A percentile compares a stretch with the other conserved stretches of the same genome.
Evolutionary conservation across 2,329 filamentous ascomycete genomes (phyloP).

Genomic region (Zalaria sp.): DNA sequence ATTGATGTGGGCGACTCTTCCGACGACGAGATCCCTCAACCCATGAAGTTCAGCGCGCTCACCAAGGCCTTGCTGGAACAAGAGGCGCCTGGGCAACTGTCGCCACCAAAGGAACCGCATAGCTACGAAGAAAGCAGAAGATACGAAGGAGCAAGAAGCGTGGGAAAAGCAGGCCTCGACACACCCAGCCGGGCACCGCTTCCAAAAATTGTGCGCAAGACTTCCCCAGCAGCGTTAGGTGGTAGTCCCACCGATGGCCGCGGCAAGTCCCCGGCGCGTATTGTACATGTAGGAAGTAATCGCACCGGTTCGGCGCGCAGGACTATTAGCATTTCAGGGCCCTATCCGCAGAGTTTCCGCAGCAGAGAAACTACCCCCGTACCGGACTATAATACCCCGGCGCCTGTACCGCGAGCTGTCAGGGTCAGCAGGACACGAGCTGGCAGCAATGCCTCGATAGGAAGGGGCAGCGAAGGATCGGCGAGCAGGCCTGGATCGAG

Average conservation of each 20-base stretch:
- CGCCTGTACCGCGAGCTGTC: constrained; percentile 16
- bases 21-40: constrained; percentile 80
- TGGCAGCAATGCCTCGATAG: constrained; percentile 21
- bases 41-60: constrained; percentile 85
- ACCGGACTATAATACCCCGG: constrained; percentile 21
- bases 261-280: constrained; percentile 18
- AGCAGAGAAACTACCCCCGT: constrained; percentile 19
- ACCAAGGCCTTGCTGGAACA: constrained; percentile 67
- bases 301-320: constrained; percentile 16
- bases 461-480: constrained; percentile 13
- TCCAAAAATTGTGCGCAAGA: constrained; percentile 21
- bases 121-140: constrained; percentile 9
- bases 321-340: constrained; percentile 17
- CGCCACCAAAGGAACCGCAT: constrained; percentile 34
- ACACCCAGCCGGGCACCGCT: constrained; percentile 21
- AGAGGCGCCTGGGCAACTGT: constrained; percentile 43
- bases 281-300: constrained; percentile 18
- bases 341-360: constrained; percentile 14
- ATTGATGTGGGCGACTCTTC: constrained; percentile 65
- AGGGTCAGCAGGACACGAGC: constrained; percentile 15
- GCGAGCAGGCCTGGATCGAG: constrained; percentile 17
- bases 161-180: constrained; percentile 14
- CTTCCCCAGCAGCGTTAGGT: constrained; percentile 14
- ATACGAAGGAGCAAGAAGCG: constrained; percentile 10
- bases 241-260: constrained; percentile 6